Evolutionary conservation across 257 asterid genomes (phyloP).

Genomic region (Parsonsia alboflavescens): DNA sequence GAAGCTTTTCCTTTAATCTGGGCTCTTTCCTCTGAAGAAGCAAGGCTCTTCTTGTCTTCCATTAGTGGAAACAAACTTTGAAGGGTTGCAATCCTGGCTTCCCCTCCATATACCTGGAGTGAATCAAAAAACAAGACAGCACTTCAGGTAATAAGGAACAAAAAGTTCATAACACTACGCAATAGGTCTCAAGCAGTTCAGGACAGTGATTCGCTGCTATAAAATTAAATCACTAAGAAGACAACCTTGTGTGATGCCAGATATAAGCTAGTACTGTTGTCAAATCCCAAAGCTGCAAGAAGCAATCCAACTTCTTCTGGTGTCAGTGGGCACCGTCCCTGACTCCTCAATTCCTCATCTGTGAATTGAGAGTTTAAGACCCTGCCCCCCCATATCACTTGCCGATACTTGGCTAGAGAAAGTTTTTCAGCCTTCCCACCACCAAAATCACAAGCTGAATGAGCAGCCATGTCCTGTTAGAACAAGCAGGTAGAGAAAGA

Average conservation of each 20-base stretch:
- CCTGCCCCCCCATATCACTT: slow-evolving; percentile 96
- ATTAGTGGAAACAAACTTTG: slow-evolving; percentile 75
- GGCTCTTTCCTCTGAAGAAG: slow-evolving; percentile 83
- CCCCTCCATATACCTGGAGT: slow-evolving; percentile 89
- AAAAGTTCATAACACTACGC: background rate
- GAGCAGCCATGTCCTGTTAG: slow-evolving; percentile 98
- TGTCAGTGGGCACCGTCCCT: slow-evolving; percentile 94
- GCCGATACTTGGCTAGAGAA: slow-evolving; percentile 93
- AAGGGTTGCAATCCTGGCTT: slow-evolving; percentile 73
- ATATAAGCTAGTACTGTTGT: slow-evolving; percentile 80
- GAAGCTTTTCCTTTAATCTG: slow-evolving; percentile 87
- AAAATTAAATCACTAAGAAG: background rate
- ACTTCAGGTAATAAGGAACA: background rate
- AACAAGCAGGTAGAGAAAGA: background rate
- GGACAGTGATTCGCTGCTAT: background rate
- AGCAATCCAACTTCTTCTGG: slow-evolving; percentile 97
- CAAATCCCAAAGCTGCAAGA: slow-evolving; percentile 94
- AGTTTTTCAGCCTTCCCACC: slow-evolving; percentile 97
- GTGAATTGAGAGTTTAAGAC: slow-evolving; percentile 93
- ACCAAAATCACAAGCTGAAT: slow-evolving; percentile 98
- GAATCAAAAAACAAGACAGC: background rate
- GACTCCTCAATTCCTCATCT: slow-evolving; percentile 94
- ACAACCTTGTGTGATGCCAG: slow-evolving; percentile 94
- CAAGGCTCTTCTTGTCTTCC: slow-evolving; percentile 90
- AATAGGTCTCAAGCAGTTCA: background rate